phyloP scores from a whole-genome alignment of 192 early-diverging fungal species.

The Entomortierella beljakovae region DNA sequence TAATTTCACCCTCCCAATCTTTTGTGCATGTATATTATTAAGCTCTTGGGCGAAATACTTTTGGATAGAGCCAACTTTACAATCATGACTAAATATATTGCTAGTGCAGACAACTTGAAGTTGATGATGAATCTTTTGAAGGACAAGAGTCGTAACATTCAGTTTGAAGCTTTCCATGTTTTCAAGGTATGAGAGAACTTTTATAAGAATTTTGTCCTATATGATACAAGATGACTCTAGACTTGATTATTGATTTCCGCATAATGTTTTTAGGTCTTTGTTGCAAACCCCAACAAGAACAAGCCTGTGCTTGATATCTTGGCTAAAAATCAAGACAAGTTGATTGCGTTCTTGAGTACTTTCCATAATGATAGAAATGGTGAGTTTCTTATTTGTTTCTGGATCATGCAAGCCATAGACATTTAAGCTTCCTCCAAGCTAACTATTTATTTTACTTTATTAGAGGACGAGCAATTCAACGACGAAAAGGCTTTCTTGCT shows the following conservation, averaged over 20 bases:
- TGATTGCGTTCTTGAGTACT: conserved; percentile 86
- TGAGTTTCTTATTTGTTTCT: conserved; percentile 50
- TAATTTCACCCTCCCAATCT: neutral
- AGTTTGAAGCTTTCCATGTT: conserved; percentile 99
- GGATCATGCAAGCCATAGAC: neutral
- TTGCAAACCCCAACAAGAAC: conserved; percentile 97
- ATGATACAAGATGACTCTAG: neutral
- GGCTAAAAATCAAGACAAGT: conserved; percentile 89
- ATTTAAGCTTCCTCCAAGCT: neutral
- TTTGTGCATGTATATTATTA: neutral
- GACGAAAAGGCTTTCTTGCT: conserved; percentile 98
- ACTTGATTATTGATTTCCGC: neutral
- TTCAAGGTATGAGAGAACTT: conserved; percentile 80
- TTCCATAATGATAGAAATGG: conserved; percentile 97
- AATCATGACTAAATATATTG: conserved; percentile 96
- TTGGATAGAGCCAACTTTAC: conserved; percentile 95
- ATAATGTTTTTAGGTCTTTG: conserved; percentile 81
- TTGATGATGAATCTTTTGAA: conserved; percentile 97
- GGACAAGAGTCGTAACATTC: conserved; percentile 97
- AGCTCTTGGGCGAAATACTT: conserved; percentile 97
- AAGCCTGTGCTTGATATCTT: conserved; percentile 93
- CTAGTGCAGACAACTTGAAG: conserved; percentile 92
- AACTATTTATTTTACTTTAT: neutral
- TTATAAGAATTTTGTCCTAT: neutral
- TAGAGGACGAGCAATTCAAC: conserved; percentile 99